Conservation (phyloP, 805 yeast genomes). For the Sungouiozyma ichnusensis region DNA sequence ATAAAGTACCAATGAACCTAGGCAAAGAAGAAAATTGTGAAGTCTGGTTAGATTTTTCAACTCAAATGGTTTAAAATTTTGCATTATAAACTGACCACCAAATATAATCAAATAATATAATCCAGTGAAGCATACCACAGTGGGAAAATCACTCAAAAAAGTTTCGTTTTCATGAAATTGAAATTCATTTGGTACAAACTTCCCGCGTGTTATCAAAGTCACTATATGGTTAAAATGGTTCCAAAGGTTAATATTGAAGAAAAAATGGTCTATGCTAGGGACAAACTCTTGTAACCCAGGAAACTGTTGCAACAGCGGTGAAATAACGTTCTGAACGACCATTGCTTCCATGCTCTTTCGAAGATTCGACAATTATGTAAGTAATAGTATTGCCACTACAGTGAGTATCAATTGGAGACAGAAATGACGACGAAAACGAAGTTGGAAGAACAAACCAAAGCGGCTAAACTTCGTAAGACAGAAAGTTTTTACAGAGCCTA, state of each 20-base stretch:
- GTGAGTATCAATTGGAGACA: too few relatives aligned
- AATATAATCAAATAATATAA: slow-evolving; percentile 70
- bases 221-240: slow-evolving; percentile 16
- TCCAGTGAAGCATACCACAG: slow-evolving; percentile 47
- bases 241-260: slow-evolving; percentile 28
- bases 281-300: slow-evolving; percentile 13
- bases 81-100: slow-evolving; percentile 66
- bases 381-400: too few relatives aligned
- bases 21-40: slow-evolving; percentile 71
- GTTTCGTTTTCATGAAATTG: slow-evolving; percentile 54
- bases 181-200: slow-evolving; percentile 38
- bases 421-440: too few relatives aligned
- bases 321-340: slow-evolving; percentile 8
- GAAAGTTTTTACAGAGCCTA: too few relatives aligned
- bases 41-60: slow-evolving; percentile 68
- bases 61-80: slow-evolving; percentile 54
- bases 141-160: slow-evolving; percentile 53
- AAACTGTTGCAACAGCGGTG: slow-evolving; percentile 14
- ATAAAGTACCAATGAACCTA: slow-evolving; percentile 55
- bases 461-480: too few relatives aligned
- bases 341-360: slow-evolving; percentile 10
- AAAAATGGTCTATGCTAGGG: slow-evolving; percentile 28
- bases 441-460: too few relatives aligned
- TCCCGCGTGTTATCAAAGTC: slow-evolving; percentile 15
- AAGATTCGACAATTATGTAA: too few relatives aligned